A percentile compares a stretch with the other conserved stretches of the same genome.
Evolutionary conservation across 768 basidiomycete genomes (phyloP).

Genomic region (Trametes punicea): DNA sequence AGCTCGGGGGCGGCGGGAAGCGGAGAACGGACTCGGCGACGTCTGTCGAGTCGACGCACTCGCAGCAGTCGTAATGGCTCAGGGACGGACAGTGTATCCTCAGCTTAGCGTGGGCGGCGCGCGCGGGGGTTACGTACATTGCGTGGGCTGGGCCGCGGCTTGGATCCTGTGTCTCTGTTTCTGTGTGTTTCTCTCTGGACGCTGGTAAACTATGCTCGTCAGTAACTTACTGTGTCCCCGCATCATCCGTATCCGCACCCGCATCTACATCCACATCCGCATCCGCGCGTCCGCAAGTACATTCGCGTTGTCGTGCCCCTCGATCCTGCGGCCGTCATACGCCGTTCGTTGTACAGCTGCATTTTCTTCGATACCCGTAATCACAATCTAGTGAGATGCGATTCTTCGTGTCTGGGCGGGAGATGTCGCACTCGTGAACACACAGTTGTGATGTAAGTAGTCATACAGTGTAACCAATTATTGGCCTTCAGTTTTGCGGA

Average conservation of each 20-base stretch:
- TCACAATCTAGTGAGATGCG: constrained; percentile 21
- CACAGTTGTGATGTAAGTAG: too few relatives aligned
- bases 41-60: constrained; percentile 40
- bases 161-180: neutral
- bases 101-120: constrained; percentile 8
- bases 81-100: constrained; percentile 5
- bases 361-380: constrained; percentile 26
- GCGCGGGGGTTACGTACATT: neutral
- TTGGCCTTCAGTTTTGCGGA: too few relatives aligned
- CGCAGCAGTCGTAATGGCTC: neutral
- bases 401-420: neutral
- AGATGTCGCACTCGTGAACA: neutral
- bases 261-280: neutral
- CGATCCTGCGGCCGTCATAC: neutral
- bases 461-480: too few relatives aligned
- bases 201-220: constrained; percentile 19
- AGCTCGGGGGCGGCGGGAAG: constrained; percentile 38
- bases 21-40: constrained; percentile 52
- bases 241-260: neutral
- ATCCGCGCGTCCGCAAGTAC: neutral
- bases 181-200: constrained; percentile 10
- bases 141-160: neutral
- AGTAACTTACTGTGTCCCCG: constrained; percentile 15
- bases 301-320: neutral
- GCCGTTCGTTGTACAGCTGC: constrained; percentile 23